phyloP scores from a whole-genome alignment of 2,329 filamentous ascomycete genomes.

The Penicillium sp. region DNA sequence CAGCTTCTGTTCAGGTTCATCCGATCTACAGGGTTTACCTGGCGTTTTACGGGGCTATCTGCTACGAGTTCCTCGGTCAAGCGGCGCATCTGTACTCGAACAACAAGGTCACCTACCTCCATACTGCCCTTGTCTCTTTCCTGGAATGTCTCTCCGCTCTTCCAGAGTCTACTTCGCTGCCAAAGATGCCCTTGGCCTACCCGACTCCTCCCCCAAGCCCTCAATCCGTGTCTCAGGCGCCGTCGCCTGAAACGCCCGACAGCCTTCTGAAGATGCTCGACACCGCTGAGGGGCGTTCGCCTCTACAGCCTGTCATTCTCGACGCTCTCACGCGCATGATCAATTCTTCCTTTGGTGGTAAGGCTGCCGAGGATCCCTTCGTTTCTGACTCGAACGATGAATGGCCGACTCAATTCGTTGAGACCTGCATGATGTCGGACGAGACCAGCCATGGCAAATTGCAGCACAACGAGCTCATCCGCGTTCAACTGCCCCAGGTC shows the following conservation, averaged over 20 bases:
- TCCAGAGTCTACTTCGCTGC: constrained; percentile 21
- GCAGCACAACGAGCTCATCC: constrained; percentile 7
- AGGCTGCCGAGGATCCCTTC: constrained; percentile 33
- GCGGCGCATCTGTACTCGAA: constrained; percentile 52
- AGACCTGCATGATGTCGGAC: constrained; percentile 14
- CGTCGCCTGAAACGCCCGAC: constrained; percentile 7
- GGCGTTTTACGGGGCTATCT: constrained; percentile 52
- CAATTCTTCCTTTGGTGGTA: constrained; percentile 19
- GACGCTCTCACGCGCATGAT: constrained; percentile 33
- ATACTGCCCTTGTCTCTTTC: constrained; percentile 47
- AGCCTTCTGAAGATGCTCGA: constrained; percentile 17
- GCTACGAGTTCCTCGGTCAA: constrained; percentile 52
- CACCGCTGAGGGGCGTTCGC: constrained; percentile 15
- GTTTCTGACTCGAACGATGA: constrained; percentile 22
- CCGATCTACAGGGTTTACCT: constrained; percentile 45
- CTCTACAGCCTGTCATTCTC: constrained; percentile 3
- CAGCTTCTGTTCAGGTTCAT: constrained; percentile 34
- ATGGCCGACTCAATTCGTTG: neutral
- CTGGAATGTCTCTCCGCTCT: constrained; percentile 36
- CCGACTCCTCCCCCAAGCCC: constrained; percentile 2
- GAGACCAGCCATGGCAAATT: constrained; percentile 5
- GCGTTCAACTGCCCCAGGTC: neutral
- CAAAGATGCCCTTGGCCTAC: constrained; percentile 4
- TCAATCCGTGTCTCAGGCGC: neutral
- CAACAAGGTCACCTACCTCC: constrained; percentile 48